Evolutionary conservation across 768 basidiomycete species (phyloP), one percentile per base, ranked within the genome.

Genomic region (Suillus weaverae): DNA sequence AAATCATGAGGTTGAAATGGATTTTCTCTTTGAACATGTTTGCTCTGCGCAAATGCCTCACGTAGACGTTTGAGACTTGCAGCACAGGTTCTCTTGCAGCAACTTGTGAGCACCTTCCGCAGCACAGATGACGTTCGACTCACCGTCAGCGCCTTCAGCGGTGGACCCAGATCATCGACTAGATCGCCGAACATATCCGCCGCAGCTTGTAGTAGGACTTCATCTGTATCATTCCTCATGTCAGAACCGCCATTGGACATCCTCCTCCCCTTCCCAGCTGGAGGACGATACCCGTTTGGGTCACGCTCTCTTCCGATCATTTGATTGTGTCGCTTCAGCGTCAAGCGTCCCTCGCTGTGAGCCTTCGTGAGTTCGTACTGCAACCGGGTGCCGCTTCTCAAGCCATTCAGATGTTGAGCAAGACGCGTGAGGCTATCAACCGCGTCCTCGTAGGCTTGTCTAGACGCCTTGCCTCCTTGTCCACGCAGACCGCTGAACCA

Each of bases 391-490:
- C 95, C 92, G 64, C 91, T 89, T 55, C 97, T 79, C 64, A 99
- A 79, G 32, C 97, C 95, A 63, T 90, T 95, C 44, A 99, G 77
- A 78, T 99, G 96, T 72, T 99, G 97, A 1, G 94, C 97, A 5
- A 99, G 85, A 20, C 95, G 81, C 65, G 92, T 96, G 70, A 99
- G 81, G 70, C 89, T 90, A 65, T 88, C 89, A 13, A 98, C 90
- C 0, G 92, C 91, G 66, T 95, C 93, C 67, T 92, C 91, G 64
- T 96, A 97, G 0, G 91, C 89, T 61, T 81, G 80, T 59, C 85
- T 77, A 0, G 79, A 73, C 14, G 68, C n/a, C 38, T 66, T 61
- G 43, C 72, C 64, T 10, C 70, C 74, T 33, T 55, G 64, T 56
- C 78, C 75, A 33, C 64, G 66, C 59, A 73, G 41, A 13, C 69